Evolutionary conservation across 1,284 basidiomycete species (phyloP).

Genomic region (Xerocomus alliaceus): DNA sequence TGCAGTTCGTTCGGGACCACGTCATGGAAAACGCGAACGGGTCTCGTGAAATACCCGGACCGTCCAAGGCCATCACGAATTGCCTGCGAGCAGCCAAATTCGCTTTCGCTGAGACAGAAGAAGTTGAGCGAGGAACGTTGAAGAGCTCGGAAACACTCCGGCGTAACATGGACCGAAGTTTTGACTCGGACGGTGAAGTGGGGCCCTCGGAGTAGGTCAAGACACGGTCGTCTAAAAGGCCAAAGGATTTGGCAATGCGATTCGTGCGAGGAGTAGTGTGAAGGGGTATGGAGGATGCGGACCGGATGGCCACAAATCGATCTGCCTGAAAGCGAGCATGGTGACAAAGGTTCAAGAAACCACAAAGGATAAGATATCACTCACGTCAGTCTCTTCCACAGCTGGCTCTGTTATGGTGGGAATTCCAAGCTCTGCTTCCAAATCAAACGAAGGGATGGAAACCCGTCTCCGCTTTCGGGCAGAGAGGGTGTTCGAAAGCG

Average conservation of each 20-base stretch:
- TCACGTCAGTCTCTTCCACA: slow-evolving; percentile 41
- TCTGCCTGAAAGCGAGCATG: slow-evolving; percentile 47
- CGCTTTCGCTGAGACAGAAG: slow-evolving; percentile 49
- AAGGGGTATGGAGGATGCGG: slow-evolving; percentile 48
- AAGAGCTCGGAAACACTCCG: slow-evolving; percentile 50
- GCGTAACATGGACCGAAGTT: slow-evolving; percentile 46
- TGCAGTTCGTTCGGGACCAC: slow-evolving; percentile 53
- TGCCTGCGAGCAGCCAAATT: slow-evolving; percentile 53
- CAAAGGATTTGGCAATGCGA: slow-evolving; percentile 55
- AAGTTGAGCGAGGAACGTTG: slow-evolving; percentile 37
- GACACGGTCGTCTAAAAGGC: slow-evolving; percentile 53
- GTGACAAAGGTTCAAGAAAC: slow-evolving; percentile 6
- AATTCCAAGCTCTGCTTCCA: slow-evolving; percentile 34
- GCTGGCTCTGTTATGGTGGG: slow-evolving; percentile 21
- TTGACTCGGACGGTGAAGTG: slow-evolving; percentile 35
- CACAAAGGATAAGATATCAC: slow-evolving; percentile 12
- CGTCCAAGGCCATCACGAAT: slow-evolving; percentile 57
- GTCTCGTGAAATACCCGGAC: slow-evolving; percentile 54
- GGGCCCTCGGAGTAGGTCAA: slow-evolving; percentile 47
- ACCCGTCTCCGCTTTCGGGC: slow-evolving; percentile 40
- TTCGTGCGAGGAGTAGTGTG: slow-evolving; percentile 55
- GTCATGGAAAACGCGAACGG: slow-evolving; percentile 55
- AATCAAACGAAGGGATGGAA: slow-evolving; percentile 41
- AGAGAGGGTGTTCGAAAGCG: slow-evolving; percentile 39
- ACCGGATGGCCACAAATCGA: slow-evolving; percentile 52